A percentile compares a stretch with the other conserved stretches of the same genome.
These are phyloP conservation scores for Spathaspora sp. DNA, from an alignment of 805 yeast species.

Conservation along the genomic window DNA sequence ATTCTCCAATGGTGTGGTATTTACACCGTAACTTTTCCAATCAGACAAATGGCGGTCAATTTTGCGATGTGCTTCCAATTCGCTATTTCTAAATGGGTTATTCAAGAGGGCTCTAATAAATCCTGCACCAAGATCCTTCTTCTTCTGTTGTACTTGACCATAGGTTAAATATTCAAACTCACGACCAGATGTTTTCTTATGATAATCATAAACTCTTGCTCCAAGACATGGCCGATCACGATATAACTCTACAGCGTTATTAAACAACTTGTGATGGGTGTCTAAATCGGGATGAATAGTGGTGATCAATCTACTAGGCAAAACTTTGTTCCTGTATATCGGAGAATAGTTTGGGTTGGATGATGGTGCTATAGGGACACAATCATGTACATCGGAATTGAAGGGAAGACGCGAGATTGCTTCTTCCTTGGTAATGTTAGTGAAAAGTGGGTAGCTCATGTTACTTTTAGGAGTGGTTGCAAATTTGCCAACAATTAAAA, in stretches of 20 bases:
- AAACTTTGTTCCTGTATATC: conserved; percentile 36
- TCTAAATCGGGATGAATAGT: conserved; percentile 17
- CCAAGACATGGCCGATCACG: conserved; percentile 21
- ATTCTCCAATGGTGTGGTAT: conserved; percentile 3
- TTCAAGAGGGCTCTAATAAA: conserved; percentile 21
- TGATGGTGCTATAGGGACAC: conserved; percentile 19
- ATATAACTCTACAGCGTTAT: conserved; percentile 14
- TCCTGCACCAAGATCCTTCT: conserved; percentile 37
- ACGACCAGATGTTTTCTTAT: conserved; percentile 5
- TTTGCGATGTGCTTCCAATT: conserved; percentile 14
- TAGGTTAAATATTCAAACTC: conserved; percentile 17
- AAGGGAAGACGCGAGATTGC: conserved; percentile 10
- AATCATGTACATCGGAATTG: conserved; percentile 18
- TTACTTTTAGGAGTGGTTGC: neutral
- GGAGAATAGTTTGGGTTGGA: conserved; percentile 28
- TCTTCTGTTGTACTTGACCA: conserved; percentile 25
- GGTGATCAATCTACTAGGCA: conserved; percentile 10
- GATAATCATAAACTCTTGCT: conserved; percentile 17
- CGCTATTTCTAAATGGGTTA: conserved; percentile 18
- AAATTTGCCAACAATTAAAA: neutral
- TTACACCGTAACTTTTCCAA: conserved; percentile 12
- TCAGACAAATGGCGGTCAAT: conserved; percentile 15
- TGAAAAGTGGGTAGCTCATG: neutral
- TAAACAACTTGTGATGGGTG: conserved; percentile 19
- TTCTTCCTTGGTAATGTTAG: neutral